A percentile compares a stretch with the other conserved stretches of the same genome.
Evolutionary conservation across 352 stramenopile species (phyloP).

Genomic region (Phytophthora fragariae): DNA sequence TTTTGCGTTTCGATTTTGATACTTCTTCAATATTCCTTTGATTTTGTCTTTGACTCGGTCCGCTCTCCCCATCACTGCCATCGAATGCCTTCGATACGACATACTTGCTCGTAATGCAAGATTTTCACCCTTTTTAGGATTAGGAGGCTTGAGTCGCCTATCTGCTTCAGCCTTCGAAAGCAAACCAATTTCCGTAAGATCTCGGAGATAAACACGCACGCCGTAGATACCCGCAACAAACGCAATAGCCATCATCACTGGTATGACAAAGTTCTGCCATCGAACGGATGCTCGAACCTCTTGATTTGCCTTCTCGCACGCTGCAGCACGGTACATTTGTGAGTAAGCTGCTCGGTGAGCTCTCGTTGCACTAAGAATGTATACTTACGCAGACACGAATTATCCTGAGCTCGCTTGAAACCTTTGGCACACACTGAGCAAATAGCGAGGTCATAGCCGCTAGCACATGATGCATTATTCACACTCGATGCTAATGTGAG

Average conservation of each 20-base stretch:
- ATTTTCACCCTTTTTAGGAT: conserved; percentile 19
- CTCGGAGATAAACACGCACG: conserved; percentile 62
- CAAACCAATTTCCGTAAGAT: conserved; percentile 67
- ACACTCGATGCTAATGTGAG: conserved; percentile 20
- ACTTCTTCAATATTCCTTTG: conserved; percentile 21
- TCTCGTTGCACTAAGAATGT: background rate
- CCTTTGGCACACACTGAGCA: conserved; percentile 69
- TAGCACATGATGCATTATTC: conserved; percentile 45
- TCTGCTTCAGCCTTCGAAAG: conserved; percentile 71
- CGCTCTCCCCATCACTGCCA: conserved; percentile 29
- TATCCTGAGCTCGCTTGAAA: conserved; percentile 66
- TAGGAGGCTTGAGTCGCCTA: conserved; percentile 48
- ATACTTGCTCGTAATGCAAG: conserved; percentile 36
- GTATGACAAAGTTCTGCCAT: conserved; percentile 83
- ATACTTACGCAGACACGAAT: conserved; percentile 63
- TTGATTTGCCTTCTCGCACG: conserved; percentile 60
- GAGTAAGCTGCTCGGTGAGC: background rate
- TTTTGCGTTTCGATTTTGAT: conserved; percentile 37
- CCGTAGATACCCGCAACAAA: conserved; percentile 42
- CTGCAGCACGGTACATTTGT: conserved; percentile 30
- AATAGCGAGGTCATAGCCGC: conserved; percentile 66
- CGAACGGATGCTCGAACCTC: conserved; percentile 57
- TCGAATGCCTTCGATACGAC: conserved; percentile 36
- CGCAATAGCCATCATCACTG: conserved; percentile 52
- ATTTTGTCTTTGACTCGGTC: conserved; percentile 44